Conservation (phyloP, 495 filamentous ascomycete genomes). For the Mytilinidion resinicola region DNA sequence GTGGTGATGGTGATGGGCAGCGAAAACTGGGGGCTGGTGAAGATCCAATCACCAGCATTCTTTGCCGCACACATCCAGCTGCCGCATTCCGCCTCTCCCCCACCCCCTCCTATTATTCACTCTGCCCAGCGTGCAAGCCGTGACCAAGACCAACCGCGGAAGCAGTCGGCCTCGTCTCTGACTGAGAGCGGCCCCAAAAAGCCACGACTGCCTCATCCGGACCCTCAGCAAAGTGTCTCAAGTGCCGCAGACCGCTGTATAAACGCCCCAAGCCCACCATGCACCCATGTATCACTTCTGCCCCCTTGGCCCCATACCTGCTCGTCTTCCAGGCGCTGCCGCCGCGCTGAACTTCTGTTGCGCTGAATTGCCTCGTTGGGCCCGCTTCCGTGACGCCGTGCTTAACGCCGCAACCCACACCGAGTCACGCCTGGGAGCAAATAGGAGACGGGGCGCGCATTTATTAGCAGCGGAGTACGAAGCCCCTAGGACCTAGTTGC, state of each 20-base stretch:
- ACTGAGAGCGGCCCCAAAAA: not conserved
- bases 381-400: not conserved
- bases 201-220: slow-evolving; percentile 15
- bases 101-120: not conserved
- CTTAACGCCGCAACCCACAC: not conserved
- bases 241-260: not conserved
- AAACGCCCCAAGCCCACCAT: not conserved
- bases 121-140: not conserved
- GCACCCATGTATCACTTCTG: too few species aligned
- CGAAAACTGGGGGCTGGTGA: too few species aligned
- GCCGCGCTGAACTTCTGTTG: too few species aligned
- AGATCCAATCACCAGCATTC: too few species aligned
- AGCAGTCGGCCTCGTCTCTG: not conserved
- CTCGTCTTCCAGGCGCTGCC: too few species aligned
- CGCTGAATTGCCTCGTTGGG: too few species aligned
- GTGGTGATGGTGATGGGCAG: too few species aligned
- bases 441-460: too few species aligned
- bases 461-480: not conserved
- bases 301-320: too few species aligned
- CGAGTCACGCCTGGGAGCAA: not conserved
- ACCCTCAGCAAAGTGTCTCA: slow-evolving; percentile 14
- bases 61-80: too few species aligned
- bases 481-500: not conserved
- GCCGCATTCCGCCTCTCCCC: not conserved
- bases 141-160: not conserved